Evolutionary conservation across 2,329 filamentous ascomycete species (phyloP), one percentile per base, ranked within the genome.

Genomic region (Didymella lethalis): DNA sequence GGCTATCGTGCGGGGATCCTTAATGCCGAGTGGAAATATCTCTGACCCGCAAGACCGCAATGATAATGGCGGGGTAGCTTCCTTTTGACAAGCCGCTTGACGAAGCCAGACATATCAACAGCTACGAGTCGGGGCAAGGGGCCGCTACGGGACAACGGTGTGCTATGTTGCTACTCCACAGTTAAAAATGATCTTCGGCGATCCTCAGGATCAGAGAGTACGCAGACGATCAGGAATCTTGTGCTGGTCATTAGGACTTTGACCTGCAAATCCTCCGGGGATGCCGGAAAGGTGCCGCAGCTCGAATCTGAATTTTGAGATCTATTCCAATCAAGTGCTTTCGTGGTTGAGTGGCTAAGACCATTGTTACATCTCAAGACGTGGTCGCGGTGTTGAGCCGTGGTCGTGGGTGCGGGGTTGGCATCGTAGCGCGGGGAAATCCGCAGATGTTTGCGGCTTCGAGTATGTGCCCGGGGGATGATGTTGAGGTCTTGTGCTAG

Each of bases 1-100:
- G 36, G 45, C 38, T 55, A 59, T 54, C 56, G 65, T 64, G 64
- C 59, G 68, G 65, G 63, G 61, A 57, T 64, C 62, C 64, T 49
- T 59, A 53, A 61, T 58, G 56, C 65, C 61, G 61, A 60, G 43
- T 50, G 50, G 45, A 44, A 31, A 50, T 41, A 48, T 62, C 45
- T 47, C 57, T 52, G 43, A 47, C 59, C 59, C 61, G 59, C 57
- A 64, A 43, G 46, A 23, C 55, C 55, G 56, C 32, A 29, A 50
- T 41, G 32, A 36, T 23, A 23, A 52, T 66, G 55, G 64, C 66
- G 67, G 64, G 64, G 63, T 67, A 62, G 32, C 57, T 64, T 56
- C 29, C 26, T 50, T 28, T 18, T 12, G 25, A 12, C 31, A 43
- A 47, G 23, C 20, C 40, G 7, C 40, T 48, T 34, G 18, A 38